Base-by-base conservation (phyloP, 768 basidiomycete species). In the Mycena galericulata region DNA sequence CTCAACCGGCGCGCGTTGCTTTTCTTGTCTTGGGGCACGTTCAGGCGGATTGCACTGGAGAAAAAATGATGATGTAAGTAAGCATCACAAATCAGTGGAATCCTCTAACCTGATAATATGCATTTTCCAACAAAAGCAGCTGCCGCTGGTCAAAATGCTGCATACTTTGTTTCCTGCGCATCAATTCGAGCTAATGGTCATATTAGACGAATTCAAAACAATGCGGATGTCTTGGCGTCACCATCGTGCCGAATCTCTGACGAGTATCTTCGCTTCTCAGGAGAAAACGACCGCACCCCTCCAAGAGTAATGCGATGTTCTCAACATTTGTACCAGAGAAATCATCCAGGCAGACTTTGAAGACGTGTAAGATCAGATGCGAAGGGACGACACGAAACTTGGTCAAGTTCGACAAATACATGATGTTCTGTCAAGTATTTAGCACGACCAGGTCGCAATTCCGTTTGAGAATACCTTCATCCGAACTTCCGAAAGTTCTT, bases 1-100 rank as follows among this genome's bases (percentile, higher is more conserved):
- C 73, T 98, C 95, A 80, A 96, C 93, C 1, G 91, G 89, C 4
- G 91, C 85, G 17, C 96, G 90, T 73, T 95, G 87, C 77, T 98
- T 96, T 71, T 94, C 91, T 74, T 95, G 87, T 26, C 90, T 87
- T 0, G 95, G 95, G 0, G 91, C 88, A 58, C 98, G 90, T 71
- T 99, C 97, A 0, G 98, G 98, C 6, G 98, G 98, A 75, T 99
- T 99, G 79, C 97, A 98, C 94, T 99, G n/a, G n/a, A n/a, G n/a
- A n/a, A n/a, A n/a, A n/a, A n/a, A 69, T 32, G 36, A 6, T 7
- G 45, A 10, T 41, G 24, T 15, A 41, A 3, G 18, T 36, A 17
- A 50, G 40, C 20, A 24, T 20, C 26, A 34, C 5, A 20, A 17
- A 9, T 30, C 24, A 30, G 6, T n/a, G n/a, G 9, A 17, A 22